Evolutionary conservation across 164 flowering plant genomes (phyloP), one percentile per base, ranked within the genome.

Genomic region (Vitis rupestris): DNA sequence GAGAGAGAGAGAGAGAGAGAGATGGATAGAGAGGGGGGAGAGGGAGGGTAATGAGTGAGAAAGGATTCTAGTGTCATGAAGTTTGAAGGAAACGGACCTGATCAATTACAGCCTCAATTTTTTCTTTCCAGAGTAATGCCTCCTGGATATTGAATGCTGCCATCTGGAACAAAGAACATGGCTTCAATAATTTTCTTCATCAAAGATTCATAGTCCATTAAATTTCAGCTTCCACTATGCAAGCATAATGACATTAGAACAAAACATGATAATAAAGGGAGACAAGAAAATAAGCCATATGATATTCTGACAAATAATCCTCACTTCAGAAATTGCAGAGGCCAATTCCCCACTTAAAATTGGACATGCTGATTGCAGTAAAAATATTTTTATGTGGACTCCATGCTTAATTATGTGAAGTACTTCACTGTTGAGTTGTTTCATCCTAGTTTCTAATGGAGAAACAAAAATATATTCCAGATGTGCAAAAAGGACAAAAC

Each of bases 81-180:
- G 0, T 31, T 31, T 31, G 44, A 31, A 31, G 44, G 54, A 59
- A 17, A 72, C 19, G 30, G 9, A 96, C 99, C 98, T 89, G 92
- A 82, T 96, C 98, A 71, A 96, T 96, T 58, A 90, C 94, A 68
- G 76, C 72, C 78, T 92, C 98, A 73, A 96, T 90, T 81, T 91
- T 96, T 74, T 89, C 98, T 85, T 92, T 93, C 99, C 99, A 96
- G 59, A 83, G 63, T 47, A 92, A 75, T 66, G 97, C 98, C 78
- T 96, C 99, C 82, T 93, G 99, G 72, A 96, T 96, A 80, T 93
- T 96, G 72, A 96, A 96, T 62, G 99, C 98, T 52, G 99, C 98
- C 98, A 96, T 92, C 99, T 96, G 82, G 55, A 80, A 68, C 59
- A 81, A 31, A 69, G 37, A 61, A 44, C 2, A 63, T 2, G 7